Evolutionary conservation across 257 asterid species (phyloP), one percentile per base, ranked within the genome.

Genomic region (Salvia rosmarinus): DNA sequence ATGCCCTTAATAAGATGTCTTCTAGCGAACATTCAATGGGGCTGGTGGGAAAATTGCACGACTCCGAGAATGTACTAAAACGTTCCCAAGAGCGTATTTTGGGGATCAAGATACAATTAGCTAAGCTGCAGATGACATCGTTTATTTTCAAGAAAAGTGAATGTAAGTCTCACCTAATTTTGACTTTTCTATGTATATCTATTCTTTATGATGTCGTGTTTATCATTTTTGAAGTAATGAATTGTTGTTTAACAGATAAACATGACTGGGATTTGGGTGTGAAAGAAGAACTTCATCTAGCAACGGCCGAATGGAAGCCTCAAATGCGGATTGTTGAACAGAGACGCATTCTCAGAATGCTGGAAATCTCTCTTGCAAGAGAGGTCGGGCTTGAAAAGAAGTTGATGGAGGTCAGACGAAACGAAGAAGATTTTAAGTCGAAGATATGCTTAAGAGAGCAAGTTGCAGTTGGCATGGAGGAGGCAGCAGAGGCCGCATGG

Each of bases 401-500:
- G 83, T 66, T 91, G 59, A 76, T 72, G 1, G 78, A 79, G 69
- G 74, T 73, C 61, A 89, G 82, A 73, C 96, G 83, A 74, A 91
- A 85, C n/a, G 97, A 94, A 81, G 88, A 94, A 66, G 97, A 91
- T 80, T 76, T 88, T 0, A 88, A 77, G 64, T 49, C 80, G 63
- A 94, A 89, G 85, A 83, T 82, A 10, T 69, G 78, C 9, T 79
- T 91, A 62, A 84, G 83, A 8, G 96, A 89, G 64, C 91, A 89
- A 83, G 92, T 94, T 30, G 90, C 97, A 9, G 63, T 77, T 39
- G 72, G 80, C 81, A 89, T 89, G 97, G 97, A 94, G 80, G 97
- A 89, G 87, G 96, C 92, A 9, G 97, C 96, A 1, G 97, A 91
- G 82, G 95, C 80, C 58, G 85, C 87, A 28, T 91, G 95, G 96